Conservation (phyloP, 257 asterid species). For the Henckelia pumila region DNA sequence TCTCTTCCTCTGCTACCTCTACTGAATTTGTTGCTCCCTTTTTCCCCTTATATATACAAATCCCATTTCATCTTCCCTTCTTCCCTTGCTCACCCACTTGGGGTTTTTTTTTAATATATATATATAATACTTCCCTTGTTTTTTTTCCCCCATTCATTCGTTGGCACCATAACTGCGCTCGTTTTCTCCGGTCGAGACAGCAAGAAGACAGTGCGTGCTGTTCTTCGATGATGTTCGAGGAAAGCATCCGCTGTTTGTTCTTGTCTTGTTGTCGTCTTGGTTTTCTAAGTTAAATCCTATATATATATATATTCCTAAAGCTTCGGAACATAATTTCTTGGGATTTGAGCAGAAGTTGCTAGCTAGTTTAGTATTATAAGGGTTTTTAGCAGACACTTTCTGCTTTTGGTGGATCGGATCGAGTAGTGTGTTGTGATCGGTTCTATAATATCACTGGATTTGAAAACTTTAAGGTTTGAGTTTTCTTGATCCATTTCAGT, state of each 20-base stretch:
- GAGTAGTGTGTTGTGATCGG: background rate
- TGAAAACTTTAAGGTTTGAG: slow-evolving; percentile 28
- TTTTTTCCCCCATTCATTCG: background rate
- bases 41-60: slow-evolving; percentile 32
- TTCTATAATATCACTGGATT: slow-evolving; percentile 14
- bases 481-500: background rate
- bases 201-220: slow-evolving; percentile 33
- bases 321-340: slow-evolving; percentile 14
- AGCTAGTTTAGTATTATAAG: background rate
- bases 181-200: slow-evolving; percentile 38
- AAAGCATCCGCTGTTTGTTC: slow-evolving; percentile 3
- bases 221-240: slow-evolving; percentile 64
- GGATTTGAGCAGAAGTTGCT: slow-evolving; percentile 23
- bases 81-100: slow-evolving; percentile 38
- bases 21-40: slow-evolving; percentile 4
- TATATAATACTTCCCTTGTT: background rate
- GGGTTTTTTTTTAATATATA: slow-evolving; percentile 25
- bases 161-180: slow-evolving; percentile 11
- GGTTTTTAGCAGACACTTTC: background rate
- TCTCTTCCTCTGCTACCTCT: slow-evolving; percentile 22
- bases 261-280: slow-evolving; percentile 28
- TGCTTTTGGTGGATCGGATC: slow-evolving; percentile 19
- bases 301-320: slow-evolving; percentile 21
- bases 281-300: slow-evolving; percentile 29
- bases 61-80: slow-evolving; percentile 34